A percentile compares a stretch with the other conserved stretches of the same genome.
Evolutionary conservation across 441 rosid species (phyloP).

Genomic region (Syzygium malaccense): DNA sequence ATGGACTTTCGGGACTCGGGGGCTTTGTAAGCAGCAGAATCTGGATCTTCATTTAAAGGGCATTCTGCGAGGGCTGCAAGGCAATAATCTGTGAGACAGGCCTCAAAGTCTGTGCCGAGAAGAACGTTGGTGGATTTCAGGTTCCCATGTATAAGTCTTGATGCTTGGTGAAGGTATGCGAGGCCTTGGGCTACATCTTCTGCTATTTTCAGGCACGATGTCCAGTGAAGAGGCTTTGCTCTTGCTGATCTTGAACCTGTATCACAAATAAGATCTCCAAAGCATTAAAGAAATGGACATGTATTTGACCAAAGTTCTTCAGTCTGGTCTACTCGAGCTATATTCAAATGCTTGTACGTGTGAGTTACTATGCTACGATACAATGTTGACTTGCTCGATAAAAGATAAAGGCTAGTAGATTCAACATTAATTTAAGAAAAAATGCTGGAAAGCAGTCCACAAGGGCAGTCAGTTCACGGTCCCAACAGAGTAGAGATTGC

Average conservation of each 20-base stretch:
- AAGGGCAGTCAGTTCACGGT: not conserved
- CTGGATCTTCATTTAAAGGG: not conserved
- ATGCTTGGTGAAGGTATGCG: conserved; percentile 68
- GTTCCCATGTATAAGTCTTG: conserved; percentile 73
- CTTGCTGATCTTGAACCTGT: conserved; percentile 72
- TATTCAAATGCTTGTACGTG: not conserved
- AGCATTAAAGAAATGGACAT: not conserved
- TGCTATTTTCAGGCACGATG: conserved; percentile 88
- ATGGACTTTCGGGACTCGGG: conserved; percentile 58
- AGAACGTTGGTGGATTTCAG: conserved; percentile 76
- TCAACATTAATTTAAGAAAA: not conserved
- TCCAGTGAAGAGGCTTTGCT: conserved; percentile 93
- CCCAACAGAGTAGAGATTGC: not conserved
- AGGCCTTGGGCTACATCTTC: conserved; percentile 94
- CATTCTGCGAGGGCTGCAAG: conserved; percentile 38
- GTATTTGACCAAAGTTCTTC: not conserved
- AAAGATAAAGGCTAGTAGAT: not conserved
- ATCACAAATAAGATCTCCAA: not conserved
- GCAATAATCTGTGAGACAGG: conserved; percentile 71
- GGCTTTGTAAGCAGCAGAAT: conserved; percentile 43
- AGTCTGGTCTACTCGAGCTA: not conserved
- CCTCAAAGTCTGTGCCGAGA: conserved; percentile 82
- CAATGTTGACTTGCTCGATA: not conserved
- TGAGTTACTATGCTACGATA: not conserved
- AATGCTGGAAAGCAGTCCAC: not conserved